phyloP scores from a whole-genome alignment of 139 green algal species.

The Gonium pectorale region DNA sequence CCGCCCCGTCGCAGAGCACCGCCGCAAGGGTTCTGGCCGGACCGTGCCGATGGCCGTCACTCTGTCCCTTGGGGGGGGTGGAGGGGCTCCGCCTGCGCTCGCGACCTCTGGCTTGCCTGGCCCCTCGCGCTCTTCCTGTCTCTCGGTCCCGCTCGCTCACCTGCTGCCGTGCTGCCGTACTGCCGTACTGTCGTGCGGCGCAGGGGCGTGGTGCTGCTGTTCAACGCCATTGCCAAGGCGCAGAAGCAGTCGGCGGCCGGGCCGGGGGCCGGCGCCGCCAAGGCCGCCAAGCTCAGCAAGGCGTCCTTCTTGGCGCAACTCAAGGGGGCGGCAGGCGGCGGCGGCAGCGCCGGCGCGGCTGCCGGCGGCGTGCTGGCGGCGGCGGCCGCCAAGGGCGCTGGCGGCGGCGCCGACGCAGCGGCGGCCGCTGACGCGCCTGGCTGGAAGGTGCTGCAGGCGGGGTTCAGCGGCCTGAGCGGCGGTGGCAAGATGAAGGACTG shows the following conservation, averaged over 20 bases:
- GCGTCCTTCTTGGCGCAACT: conserved; percentile 83
- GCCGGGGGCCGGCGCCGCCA: conserved; percentile 43
- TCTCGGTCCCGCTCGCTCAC: too few species aligned
- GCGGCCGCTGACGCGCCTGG: conserved; percentile 45
- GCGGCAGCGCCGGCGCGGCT: neutral
- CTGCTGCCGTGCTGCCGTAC: too few species aligned
- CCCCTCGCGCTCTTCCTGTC: too few species aligned
- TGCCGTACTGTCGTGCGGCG: too few species aligned
- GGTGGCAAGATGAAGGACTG: conserved; percentile 91
- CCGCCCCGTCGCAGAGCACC: too few species aligned
- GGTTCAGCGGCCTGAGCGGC: conserved; percentile 73
- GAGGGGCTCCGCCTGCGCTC: too few species aligned
- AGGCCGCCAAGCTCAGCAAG: conserved; percentile 68
- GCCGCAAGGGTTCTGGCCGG: too few species aligned
- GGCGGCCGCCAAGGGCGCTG: conserved; percentile 33
- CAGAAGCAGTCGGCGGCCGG: conserved; percentile 63
- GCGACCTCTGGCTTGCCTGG: too few species aligned
- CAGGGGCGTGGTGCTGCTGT: conserved; percentile 88
- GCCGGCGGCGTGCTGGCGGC: conserved; percentile 12
- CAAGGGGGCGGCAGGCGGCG: conserved; percentile 34
- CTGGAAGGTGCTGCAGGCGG: conserved; percentile 83
- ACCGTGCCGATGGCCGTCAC: too few species aligned
- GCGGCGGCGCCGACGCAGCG: conserved; percentile 11
- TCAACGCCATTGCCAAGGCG: conserved; percentile 89
- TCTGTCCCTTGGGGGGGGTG: too few species aligned